Evolutionary conservation across 2,329 filamentous ascomycete species (phyloP).

Genomic region (Tolypocladium tropicale): DNA sequence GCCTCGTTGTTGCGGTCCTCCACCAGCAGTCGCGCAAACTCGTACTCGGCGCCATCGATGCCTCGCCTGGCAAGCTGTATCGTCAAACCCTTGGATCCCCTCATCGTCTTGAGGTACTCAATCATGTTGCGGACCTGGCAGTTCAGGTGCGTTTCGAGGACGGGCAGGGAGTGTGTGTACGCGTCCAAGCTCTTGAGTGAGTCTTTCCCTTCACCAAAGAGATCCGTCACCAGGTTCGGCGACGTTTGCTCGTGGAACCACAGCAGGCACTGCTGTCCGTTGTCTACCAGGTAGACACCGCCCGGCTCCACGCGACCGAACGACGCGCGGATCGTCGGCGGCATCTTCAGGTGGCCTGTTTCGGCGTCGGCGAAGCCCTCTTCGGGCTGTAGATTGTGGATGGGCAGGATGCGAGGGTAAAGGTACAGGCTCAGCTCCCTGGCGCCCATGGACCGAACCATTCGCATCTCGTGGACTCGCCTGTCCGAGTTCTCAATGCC

Average conservation of each 20-base stretch:
- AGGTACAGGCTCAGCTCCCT: constrained; percentile 83
- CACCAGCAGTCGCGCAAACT: constrained; percentile 83
- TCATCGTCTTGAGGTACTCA: constrained; percentile 69
- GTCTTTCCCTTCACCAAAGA: constrained; percentile 68
- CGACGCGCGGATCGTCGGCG: constrained; percentile 67
- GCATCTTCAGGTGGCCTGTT: constrained; percentile 79
- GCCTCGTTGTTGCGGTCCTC: constrained; percentile 97
- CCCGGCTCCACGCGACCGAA: constrained; percentile 86
- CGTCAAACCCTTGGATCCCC: constrained; percentile 79
- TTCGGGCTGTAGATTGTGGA: constrained; percentile 79
- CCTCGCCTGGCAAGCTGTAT: constrained; percentile 88
- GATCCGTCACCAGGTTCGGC: constrained; percentile 78
- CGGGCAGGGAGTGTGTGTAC: constrained; percentile 67
- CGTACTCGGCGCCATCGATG: constrained; percentile 88
- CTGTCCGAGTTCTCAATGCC: constrained; percentile 86
- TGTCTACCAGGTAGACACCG: constrained; percentile 89
- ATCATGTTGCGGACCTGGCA: constrained; percentile 91
- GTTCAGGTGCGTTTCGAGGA: constrained; percentile 85
- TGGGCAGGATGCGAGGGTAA: constrained; percentile 84
- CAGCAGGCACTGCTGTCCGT: constrained; percentile 81
- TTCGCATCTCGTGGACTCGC: constrained; percentile 80
- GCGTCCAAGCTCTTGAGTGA: constrained; percentile 70
- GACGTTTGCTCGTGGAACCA: constrained; percentile 93
- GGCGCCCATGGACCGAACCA: constrained; percentile 80
- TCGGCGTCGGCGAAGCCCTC: constrained; percentile 87